Percentiles rank a stretch among this genome's conserved stretches.
Conservation (phyloP, 116 monocot species). For the Iris pallida region DNA sequence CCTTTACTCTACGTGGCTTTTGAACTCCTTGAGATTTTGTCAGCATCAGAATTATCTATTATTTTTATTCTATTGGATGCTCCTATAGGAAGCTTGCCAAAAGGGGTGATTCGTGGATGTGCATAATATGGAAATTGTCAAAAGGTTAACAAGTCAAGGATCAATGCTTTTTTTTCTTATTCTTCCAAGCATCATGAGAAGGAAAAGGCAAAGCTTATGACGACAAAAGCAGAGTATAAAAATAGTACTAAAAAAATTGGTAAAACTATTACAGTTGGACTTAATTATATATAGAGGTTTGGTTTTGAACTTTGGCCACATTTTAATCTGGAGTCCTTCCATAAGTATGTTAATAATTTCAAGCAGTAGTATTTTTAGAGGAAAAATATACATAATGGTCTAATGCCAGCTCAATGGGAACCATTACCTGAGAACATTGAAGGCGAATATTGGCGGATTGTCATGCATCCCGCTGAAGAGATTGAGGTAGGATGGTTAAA, state of each 20-base stretch:
- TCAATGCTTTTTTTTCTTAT: background rate
- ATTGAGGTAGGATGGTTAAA: conserved; percentile 31
- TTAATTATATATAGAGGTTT: conserved; percentile 30
- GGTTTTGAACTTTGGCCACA: conserved; percentile 35
- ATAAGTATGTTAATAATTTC: conserved; percentile 33
- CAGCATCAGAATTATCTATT: too few relatives aligned
- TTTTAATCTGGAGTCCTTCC: conserved; percentile 26
- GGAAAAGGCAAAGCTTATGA: conserved; percentile 49
- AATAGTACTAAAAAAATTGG: conserved; percentile 2
- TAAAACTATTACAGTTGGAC: conserved; percentile 16
- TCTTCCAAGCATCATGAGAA: conserved; percentile 20
- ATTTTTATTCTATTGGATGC: conserved; percentile 30
- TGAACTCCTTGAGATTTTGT: too few relatives aligned
- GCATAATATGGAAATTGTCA: conserved; percentile 48
- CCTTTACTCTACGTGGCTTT: too few relatives aligned
- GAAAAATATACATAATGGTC: background rate
- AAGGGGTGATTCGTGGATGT: conserved; percentile 71
- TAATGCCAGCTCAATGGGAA: conserved; percentile 1
- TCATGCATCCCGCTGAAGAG: conserved; percentile 48
- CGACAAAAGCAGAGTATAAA: conserved; percentile 3
- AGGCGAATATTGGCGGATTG: conserved; percentile 68
- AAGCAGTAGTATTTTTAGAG: conserved; percentile 29
- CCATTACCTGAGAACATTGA: conserved; percentile 35
- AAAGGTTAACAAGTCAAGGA: conserved; percentile 37
- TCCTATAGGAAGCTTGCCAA: conserved; percentile 23